phyloP scores from a whole-genome alignment of 352 stramenopile species.

The Globisporangium yorkense region DNA sequence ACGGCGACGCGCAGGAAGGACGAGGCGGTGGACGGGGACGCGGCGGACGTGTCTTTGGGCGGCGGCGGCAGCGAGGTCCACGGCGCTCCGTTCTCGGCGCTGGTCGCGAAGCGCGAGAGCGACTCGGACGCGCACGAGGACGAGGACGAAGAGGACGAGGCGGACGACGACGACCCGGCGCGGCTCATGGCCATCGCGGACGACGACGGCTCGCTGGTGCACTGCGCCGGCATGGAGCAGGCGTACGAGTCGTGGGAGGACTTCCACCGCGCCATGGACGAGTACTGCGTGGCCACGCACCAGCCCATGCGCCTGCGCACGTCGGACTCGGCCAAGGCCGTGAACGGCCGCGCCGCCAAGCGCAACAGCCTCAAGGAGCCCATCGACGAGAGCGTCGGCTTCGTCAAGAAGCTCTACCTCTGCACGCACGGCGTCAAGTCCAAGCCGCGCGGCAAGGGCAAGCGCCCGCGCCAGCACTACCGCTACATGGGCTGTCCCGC shows the following conservation, averaged over 20 bases:
- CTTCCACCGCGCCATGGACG: constrained; percentile 77
- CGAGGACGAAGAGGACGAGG: constrained; percentile 41
- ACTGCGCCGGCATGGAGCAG: constrained; percentile 67
- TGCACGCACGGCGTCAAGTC: constrained; percentile 83
- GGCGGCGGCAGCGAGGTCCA: constrained; percentile 7
- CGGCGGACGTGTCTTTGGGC: too few species aligned
- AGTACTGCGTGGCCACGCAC: constrained; percentile 65
- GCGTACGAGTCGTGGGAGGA: constrained; percentile 81
- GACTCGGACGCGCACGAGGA: constrained; percentile 54
- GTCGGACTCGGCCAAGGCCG: constrained; percentile 73
- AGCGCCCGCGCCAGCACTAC: constrained; percentile 74
- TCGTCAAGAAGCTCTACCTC: constrained; percentile 83
- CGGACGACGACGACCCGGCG: constrained; percentile 26
- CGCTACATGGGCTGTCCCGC: constrained; percentile 79
- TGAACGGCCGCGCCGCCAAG: constrained; percentile 75
- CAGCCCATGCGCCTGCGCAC: constrained; percentile 79
- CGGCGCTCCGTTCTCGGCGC: constrained; percentile 30
- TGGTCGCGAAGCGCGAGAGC: constrained; percentile 54
- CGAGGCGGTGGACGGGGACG: background rate
- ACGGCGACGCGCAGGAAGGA: background rate
- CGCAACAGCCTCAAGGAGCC: constrained; percentile 79
- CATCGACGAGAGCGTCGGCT: constrained; percentile 81
- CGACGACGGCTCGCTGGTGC: constrained; percentile 55
- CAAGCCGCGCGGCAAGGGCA: constrained; percentile 77
- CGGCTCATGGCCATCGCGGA: constrained; percentile 45